Percentiles rank a stretch among this genome's conserved stretches.
These are phyloP conservation scores for Tuctoria greenei DNA, from an alignment of 176 grass and related monocot genomes.

Conservation along the genomic window DNA sequence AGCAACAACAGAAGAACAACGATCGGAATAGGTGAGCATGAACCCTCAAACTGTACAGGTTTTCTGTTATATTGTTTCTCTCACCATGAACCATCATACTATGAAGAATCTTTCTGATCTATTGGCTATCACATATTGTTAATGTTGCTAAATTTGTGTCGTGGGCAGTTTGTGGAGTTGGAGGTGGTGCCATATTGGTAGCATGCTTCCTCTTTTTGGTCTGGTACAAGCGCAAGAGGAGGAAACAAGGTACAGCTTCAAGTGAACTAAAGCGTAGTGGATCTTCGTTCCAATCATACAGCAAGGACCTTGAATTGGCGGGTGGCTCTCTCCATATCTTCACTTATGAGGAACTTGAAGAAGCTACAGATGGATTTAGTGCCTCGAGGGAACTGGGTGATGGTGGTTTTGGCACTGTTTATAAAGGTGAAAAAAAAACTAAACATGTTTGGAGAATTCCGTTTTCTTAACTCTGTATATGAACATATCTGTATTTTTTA, in stretches of 20 bases:
- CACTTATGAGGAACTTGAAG: conserved; percentile 70
- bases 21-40: conserved; percentile 8
- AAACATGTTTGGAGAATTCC: neutral
- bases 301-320: conserved; percentile 54
- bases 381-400: conserved; percentile 72
- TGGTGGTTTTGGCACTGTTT: conserved; percentile 88
- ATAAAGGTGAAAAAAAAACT: conserved; percentile 49
- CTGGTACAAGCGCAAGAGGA: conserved; percentile 43
- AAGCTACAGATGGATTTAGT: conserved; percentile 74
- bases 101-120: neutral
- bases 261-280: conserved; percentile 26
- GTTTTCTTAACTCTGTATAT: neutral
- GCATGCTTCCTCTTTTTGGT: neutral
- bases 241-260: conserved; percentile 24
- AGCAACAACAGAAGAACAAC: accelerated
- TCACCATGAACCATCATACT: neutral
- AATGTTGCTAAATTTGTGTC: neutral
- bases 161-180: conserved; percentile 27
- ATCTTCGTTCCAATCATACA: conserved; percentile 42
- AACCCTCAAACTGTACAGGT: neutral
- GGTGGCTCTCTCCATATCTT: conserved; percentile 57
- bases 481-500: neutral
- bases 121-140: conserved; percentile 6
- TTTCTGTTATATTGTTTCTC: neutral
- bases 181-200: neutral